Evolutionary conservation across 2,329 filamentous ascomycete species (phyloP), one percentile per base, ranked within the genome.

Genomic region (Aspergillus proliferans): DNA sequence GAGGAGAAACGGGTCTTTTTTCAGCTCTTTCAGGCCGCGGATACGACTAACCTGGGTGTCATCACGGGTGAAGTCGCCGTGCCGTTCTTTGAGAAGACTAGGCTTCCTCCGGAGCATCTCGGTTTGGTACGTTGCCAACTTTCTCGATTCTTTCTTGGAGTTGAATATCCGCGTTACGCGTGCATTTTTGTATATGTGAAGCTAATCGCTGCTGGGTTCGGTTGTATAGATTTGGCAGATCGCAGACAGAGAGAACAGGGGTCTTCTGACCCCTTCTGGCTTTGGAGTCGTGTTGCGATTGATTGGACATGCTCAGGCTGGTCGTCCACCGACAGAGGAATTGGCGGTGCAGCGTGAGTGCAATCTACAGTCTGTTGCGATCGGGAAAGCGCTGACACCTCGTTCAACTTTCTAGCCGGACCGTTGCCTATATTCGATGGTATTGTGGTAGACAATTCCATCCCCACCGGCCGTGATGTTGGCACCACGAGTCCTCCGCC

Each of bases 21-120:
- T 60, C 89, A 93, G 71, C 84, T 98, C 55, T 96, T 98, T 74
- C 84, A 87, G 69, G 86, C 90, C 62, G 93, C 93, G 58, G 93
- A 98, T 71, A 87, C 86, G 51, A 93, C 96, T 61, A 87, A 83
- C 66, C 85, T 95, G 50, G 90, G 91, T 48, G 90, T 97, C 56
- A 88, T 98, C 30, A 96, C 93, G 15, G 93, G 93, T 70, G 93
- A 98, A 71, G 81, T 94, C 53, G 93, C 93, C 51, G 91, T 98
- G 69, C 88, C 90, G 68, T 97, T 98, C 77, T 98, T 98, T 67
- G 91, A 97, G 72, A 93, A 93, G 77, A 97, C 93, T 42, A 85
- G 87, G 59, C 78, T 98, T 44, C 84, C 92, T 53, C 88, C 91
- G 47, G 84, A 88, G 53, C 79, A 93, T 44, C 79, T 98, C 51